These are phyloP conservation scores for Solanum stenotomum DNA, from an alignment of 257 asterid species.

Conservation along the genomic window DNA sequence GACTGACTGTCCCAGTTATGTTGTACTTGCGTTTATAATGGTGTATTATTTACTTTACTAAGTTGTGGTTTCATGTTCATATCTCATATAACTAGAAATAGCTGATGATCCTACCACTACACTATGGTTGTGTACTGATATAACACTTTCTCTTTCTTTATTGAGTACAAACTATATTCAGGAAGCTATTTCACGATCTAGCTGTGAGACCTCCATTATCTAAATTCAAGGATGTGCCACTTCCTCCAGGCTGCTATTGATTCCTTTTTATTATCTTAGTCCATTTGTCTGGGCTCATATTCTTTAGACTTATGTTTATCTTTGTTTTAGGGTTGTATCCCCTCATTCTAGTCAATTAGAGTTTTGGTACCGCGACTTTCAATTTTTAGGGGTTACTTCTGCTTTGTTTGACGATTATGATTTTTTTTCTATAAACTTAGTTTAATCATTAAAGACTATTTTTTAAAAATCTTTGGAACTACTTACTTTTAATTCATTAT, in stretches of 20 bases:
- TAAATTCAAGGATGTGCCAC: neutral
- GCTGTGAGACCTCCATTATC: neutral
- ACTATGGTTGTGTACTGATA: too few relatives aligned
- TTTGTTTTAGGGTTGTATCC: neutral
- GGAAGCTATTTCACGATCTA: neutral
- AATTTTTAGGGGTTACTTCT: too few relatives aligned
- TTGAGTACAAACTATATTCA: neutral
- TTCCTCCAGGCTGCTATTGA: neutral
- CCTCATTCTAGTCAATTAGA: neutral
- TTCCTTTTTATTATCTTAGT: neutral
- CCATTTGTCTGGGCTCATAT: neutral
- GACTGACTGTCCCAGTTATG: neutral
- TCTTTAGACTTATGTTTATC: too few relatives aligned
- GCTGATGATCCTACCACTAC: neutral
- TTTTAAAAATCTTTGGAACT: neutral
- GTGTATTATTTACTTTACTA: neutral
- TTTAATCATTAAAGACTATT: too few relatives aligned
- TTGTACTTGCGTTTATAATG: neutral
- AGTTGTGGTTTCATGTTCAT: neutral
- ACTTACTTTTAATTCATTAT: neutral
- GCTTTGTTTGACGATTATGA: neutral
- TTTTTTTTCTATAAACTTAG: neutral
- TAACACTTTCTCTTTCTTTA: neutral
- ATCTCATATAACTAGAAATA: neutral
- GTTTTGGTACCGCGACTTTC: neutral